Evolutionary conservation across 768 basidiomycete genomes (phyloP).

Genomic region (Pleurotus salmoneostramineus): DNA sequence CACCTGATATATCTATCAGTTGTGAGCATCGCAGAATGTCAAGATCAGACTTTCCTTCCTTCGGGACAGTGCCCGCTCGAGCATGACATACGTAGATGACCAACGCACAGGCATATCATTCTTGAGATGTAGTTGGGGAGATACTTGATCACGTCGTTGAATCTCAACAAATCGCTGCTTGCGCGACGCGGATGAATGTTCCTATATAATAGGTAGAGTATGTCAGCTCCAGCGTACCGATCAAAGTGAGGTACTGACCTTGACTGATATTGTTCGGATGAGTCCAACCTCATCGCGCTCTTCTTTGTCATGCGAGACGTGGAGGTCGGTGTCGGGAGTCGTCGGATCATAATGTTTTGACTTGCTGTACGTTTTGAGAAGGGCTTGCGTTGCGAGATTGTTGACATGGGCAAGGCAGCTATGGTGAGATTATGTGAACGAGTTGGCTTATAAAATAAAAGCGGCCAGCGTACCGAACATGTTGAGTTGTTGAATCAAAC

Average conservation of each 20-base stretch:
- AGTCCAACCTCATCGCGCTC: constrained; percentile 20
- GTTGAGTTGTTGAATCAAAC: constrained; percentile 7
- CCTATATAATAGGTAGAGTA: constrained; percentile 13
- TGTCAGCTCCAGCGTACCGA: neutral
- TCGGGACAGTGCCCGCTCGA: constrained; percentile 12
- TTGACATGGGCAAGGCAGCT: constrained; percentile 28
- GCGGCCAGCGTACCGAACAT: neutral
- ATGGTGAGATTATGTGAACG: neutral
- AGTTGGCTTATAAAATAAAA: neutral
- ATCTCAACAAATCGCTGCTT: constrained; percentile 17
- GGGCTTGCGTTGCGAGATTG: constrained; percentile 28
- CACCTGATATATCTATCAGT: neutral
- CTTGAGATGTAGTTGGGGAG: constrained; percentile 14
- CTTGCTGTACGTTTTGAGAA: constrained; percentile 22
- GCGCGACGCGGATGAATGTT: constrained; percentile 19
- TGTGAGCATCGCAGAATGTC: neutral
- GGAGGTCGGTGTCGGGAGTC: constrained; percentile 13
- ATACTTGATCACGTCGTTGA: constrained; percentile 6
- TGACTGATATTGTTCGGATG: constrained; percentile 9
- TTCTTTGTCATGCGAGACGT: neutral
- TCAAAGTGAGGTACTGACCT: constrained; percentile 4
- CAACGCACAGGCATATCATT: constrained; percentile 26
- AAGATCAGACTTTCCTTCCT: constrained; percentile 1
- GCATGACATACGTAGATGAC: constrained; percentile 27
- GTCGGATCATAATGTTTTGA: constrained; percentile 18